These are phyloP conservation scores for Cyclotella sp. DNA, from an alignment of 108 stramenopile species.

Conservation along the genomic window DNA sequence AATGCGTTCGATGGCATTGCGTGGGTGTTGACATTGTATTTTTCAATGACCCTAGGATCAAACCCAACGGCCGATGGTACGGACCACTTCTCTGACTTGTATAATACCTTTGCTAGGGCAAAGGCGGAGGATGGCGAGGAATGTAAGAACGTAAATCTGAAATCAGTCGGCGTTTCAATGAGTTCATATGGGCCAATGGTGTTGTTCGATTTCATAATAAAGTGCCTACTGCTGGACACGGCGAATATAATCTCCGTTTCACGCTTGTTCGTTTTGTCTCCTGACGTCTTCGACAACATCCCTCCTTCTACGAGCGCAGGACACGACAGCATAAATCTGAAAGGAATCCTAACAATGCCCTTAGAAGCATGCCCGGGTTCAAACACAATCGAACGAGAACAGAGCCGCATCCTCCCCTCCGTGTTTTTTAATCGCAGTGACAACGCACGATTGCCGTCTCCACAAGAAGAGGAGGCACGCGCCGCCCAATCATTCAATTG, in stretches of 20 bases:
- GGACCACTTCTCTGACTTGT: conserved; percentile 32
- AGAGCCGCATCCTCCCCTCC: conserved; percentile 78
- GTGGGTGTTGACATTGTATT: no score
- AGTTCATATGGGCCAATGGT: conserved; percentile 64
- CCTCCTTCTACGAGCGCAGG: conserved; percentile 41
- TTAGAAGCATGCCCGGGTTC: conserved; percentile 76
- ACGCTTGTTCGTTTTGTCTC: conserved; percentile 18
- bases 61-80: neutral
- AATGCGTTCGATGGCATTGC: no score
- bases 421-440: conserved; percentile 61
- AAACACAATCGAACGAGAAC: conserved; percentile 77
- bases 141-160: conserved; percentile 77
- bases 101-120: conserved; percentile 58
- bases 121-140: conserved; percentile 65
- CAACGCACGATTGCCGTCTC: neutral
- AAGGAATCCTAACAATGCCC: conserved; percentile 74
- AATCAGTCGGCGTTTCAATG: conserved; percentile 49
- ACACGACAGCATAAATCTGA: conserved; percentile 58
- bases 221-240: conserved; percentile 51
- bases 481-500: conserved; percentile 84
- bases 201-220: conserved; percentile 69
- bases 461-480: conserved; percentile 53
- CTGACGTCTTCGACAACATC: neutral
- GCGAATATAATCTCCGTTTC: conserved; percentile 23
- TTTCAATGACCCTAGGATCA: neutral